phyloP scores from a whole-genome alignment of 2,329 filamentous ascomycete species.

The Monilinia fructicola region DNA sequence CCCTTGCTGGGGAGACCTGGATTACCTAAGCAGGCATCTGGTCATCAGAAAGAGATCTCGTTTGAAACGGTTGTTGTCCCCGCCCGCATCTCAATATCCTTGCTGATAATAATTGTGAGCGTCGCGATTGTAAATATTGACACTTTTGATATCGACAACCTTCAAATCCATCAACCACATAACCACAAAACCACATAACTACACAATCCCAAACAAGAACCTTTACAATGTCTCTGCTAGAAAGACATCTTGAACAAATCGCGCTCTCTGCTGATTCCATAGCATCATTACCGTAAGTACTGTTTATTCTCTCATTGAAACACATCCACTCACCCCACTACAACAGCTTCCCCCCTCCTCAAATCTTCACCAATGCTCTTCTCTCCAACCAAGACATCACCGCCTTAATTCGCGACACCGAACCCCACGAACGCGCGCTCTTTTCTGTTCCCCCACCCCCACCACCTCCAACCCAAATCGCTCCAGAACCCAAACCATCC shows the following conservation, averaged over 20 bases:
- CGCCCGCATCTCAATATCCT: conserved; percentile 5
- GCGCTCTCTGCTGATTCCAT: conserved; percentile 74
- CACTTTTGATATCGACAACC: not conserved
- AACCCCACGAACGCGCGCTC: conserved; percentile 88
- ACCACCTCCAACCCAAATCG: conserved; percentile 48
- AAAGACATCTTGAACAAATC: conserved; percentile 74
- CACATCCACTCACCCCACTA: conserved; percentile 23
- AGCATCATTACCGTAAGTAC: conserved; percentile 66
- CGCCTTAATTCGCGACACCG: conserved; percentile 89
- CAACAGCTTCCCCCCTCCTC: conserved; percentile 79
- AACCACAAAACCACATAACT: not conserved
- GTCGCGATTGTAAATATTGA: conserved; percentile 3
- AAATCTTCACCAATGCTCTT: conserved; percentile 92
- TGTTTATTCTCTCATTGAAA: not conserved
- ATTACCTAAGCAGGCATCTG: conserved; percentile 4
- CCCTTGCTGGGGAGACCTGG: not conserved
- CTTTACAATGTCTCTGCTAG: conserved; percentile 63
- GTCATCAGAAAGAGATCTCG: not conserved
- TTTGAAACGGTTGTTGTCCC: not conserved
- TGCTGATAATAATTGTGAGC: conserved; percentile 2
- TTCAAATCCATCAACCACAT: no score
- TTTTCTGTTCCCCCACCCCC: conserved; percentile 77
- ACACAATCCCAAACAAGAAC: conserved; percentile 3
- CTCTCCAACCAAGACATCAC: conserved; percentile 90
- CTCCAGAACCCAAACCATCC: conserved; percentile 43